Conservation (phyloP, 2,329 filamentous ascomycete species). For the Mariannaea elegans region DNA sequence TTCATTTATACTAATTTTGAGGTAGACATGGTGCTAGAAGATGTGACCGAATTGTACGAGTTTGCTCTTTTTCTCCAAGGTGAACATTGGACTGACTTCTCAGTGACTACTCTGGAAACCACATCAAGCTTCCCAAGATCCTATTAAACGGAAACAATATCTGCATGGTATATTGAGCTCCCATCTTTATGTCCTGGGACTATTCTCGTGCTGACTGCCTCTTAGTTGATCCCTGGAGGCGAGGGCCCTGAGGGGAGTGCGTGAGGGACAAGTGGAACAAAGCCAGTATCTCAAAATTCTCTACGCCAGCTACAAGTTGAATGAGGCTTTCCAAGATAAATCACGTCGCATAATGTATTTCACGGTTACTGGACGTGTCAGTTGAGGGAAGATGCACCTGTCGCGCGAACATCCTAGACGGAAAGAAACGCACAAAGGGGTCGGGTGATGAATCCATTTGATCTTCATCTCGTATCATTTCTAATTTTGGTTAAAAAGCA, state of each 20-base stretch:
- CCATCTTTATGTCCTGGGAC: background rate
- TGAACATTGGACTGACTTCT: constrained; percentile 32
- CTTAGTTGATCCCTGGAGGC: constrained; percentile 80
- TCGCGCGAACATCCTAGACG: constrained; percentile 8
- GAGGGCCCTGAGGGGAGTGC: constrained; percentile 67
- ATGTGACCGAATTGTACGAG: constrained; percentile 93
- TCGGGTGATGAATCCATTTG: constrained; percentile 23
- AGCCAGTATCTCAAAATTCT: constrained; percentile 21
- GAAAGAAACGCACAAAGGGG: constrained; percentile 11
- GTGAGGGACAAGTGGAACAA: constrained; percentile 15
- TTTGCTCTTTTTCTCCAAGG: background rate
- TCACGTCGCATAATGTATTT: background rate
- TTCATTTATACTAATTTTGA: constrained; percentile 32
- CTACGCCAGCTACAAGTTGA: constrained; percentile 3
- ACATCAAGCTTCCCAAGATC: constrained; percentile 92
- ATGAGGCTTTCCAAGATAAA: background rate
- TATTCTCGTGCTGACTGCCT: constrained; percentile 15
- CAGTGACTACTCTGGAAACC: constrained; percentile 90
- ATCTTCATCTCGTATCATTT: constrained; percentile 30
- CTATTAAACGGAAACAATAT: constrained; percentile 98
- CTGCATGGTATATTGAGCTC: constrained; percentile 81
- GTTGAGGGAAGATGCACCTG: constrained; percentile 3
- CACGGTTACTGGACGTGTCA: background rate
- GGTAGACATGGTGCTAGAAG: constrained; percentile 95
- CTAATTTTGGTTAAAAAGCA: constrained; percentile 31